Percentiles rank a stretch among this genome's conserved stretches.
Evolutionary conservation across 1,284 basidiomycete genomes (phyloP).

Genomic region (Malassezia equina): DNA sequence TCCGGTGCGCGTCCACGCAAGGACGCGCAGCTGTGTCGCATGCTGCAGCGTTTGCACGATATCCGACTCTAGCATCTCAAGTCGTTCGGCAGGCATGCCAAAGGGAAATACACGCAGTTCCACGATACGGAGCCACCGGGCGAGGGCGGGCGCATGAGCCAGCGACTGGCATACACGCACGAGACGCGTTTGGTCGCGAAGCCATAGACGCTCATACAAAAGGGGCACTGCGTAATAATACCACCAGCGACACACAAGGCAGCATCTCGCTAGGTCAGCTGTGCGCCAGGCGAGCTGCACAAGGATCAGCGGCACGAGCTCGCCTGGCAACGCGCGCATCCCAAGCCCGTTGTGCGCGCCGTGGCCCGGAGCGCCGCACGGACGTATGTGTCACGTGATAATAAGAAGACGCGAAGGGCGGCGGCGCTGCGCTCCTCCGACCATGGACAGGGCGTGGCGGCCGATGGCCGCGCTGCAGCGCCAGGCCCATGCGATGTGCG

Average conservation of each 20-base stretch:
- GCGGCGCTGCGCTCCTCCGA: neutral
- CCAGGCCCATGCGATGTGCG: neutral
- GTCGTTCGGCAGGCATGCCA: constrained; percentile 30
- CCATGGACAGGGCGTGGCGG: neutral
- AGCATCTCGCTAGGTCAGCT: constrained; percentile 30
- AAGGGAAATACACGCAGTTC: constrained; percentile 42
- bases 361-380: neutral
- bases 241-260: constrained; percentile 23
- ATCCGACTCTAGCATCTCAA: constrained; percentile 34
- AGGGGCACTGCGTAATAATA: constrained; percentile 22
- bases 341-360: too few relatives aligned
- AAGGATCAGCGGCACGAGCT: constrained; percentile 30
- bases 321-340: constrained; percentile 24
- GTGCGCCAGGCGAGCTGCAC: constrained; percentile 25
- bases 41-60: constrained; percentile 23
- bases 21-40: constrained; percentile 23
- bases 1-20: constrained; percentile 42
- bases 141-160: constrained; percentile 19
- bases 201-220: constrained; percentile 37
- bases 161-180: constrained; percentile 31
- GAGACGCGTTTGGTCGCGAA: constrained; percentile 37
- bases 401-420: neutral
- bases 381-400: constrained; percentile 10
- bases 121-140: constrained; percentile 25
- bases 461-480: neutral